These are phyloP conservation scores for Boletus pseudo-olivaceus DNA, from an alignment of 768 basidiomycete genomes.

Conservation along the genomic window DNA sequence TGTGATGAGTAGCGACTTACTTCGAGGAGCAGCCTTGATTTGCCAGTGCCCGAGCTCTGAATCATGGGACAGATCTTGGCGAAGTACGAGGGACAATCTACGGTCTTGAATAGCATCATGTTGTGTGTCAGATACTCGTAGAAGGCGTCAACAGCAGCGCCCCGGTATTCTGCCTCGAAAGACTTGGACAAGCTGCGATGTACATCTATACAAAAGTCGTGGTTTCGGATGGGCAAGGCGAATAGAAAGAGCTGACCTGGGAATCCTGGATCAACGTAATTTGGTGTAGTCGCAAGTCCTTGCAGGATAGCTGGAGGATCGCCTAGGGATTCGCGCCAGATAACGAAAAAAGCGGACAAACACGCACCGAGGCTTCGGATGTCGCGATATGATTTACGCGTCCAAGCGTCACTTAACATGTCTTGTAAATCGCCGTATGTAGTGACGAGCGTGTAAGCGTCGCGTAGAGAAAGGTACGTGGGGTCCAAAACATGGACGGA, in stretches of 20 bases:
- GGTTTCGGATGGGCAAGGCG: neutral
- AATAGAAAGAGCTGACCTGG: neutral
- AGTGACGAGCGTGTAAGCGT: neutral
- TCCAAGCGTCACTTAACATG: neutral
- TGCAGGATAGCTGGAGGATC: neutral
- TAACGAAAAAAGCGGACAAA: too few relatives aligned
- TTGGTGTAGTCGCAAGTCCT: neutral
- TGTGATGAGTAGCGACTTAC: neutral
- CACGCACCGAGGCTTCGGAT: neutral
- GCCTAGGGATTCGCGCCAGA: neutral
- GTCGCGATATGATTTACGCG: neutral
- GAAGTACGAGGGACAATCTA: neutral
- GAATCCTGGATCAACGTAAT: neutral
- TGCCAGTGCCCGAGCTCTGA: neutral
- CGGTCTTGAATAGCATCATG: neutral
- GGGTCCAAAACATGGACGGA: neutral
- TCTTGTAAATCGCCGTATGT: neutral
- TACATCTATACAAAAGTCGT: neutral
- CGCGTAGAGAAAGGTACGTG: neutral
- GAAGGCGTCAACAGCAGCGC: neutral
- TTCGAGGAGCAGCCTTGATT: neutral
- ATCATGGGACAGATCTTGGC: neutral
- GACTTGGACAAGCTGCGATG: neutral
- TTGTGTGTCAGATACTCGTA: neutral
- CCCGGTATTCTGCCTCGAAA: neutral